Base-by-base conservation (phyloP, 139 green algal genomes). In the Coccomyxa sp. region DNA sequence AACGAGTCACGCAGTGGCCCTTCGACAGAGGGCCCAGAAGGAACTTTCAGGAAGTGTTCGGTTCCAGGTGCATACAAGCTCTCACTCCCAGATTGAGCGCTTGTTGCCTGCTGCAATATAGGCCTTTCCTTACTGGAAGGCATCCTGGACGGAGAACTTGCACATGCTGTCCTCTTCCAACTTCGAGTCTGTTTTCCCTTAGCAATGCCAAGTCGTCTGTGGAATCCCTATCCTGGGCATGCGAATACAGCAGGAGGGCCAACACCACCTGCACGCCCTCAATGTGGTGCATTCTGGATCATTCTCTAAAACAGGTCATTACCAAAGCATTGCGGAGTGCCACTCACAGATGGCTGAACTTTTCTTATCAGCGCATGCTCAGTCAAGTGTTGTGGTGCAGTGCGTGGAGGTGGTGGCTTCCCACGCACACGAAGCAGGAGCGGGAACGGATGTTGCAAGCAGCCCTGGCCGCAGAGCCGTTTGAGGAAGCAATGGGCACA, bases 31-130 rank as follows among this genome's bases (percentile, higher is more conserved):
- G 92, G 34, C 58, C 78, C 8, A 50, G 71, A 16, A 54, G 80
- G 4, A 97, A 97, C 78, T 89, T 93, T 36, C 74, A 89, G 70
- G 91, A 95, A 3, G 88, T 95, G 0, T 95, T 96, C 86, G 93
- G 92, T 31, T 39, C 22, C 39, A 82, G 71, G 78, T 78, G 33
- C 64, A 64, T 18, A 18, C 50, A 64, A n/a, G 37, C 18, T 6
- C 35, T 64, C 27, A 12, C 72, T 37, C 64, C 5, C 2, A 39
- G 6, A 39, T 68, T 58, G 38, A 22, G 70, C 40, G 40, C 29
- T 27, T 50, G 33, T 70, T 71, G 41, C 9, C 33, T 50, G 6
- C 38, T 68, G 39, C 39, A 0, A 38, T 34, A 18, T 31, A 27
- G 10, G 29, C 38, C 0, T 3, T 68, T 37, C 27, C 27, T 68